Conservation (phyloP, 176 grass and related monocot species). For the Avena insularis region DNA sequence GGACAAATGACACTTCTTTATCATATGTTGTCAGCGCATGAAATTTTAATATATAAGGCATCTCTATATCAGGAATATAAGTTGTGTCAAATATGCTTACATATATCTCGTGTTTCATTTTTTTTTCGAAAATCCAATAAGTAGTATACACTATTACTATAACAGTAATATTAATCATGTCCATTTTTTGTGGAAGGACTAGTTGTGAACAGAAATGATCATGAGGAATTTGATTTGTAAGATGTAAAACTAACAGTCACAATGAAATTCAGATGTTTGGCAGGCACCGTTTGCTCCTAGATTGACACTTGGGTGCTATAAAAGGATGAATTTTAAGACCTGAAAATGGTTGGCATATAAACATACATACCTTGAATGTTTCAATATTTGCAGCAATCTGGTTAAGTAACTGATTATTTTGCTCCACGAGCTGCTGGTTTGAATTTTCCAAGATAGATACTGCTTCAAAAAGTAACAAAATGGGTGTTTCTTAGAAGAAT, state of each 20-base stretch:
- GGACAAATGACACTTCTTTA: constrained; percentile 2
- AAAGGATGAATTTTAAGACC: neutral
- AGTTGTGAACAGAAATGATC: neutral
- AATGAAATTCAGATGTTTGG: constrained; percentile 14
- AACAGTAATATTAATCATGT: neutral
- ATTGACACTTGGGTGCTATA: neutral
- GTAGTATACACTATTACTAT: neutral
- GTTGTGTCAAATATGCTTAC: neutral
- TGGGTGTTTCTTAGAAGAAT: constrained; percentile 13
- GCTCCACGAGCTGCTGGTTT: constrained; percentile 71
- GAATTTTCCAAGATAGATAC: constrained; percentile 61
- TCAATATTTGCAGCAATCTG: constrained; percentile 45
- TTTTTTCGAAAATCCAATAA: neutral
- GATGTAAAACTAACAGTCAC: neutral
- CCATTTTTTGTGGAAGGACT: neutral
- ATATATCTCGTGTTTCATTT: constrained; percentile 3
- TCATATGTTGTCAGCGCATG: neutral
- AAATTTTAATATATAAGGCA: neutral
- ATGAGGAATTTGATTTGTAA: neutral
- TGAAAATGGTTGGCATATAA: neutral
- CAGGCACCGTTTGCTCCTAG: constrained; percentile 13
- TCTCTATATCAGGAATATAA: neutral
- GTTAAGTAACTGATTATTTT: constrained; percentile 78
- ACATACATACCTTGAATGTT: constrained; percentile 50
- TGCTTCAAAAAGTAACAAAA: constrained; percentile 47